These are phyloP conservation scores for Peniophora sp. DNA, from an alignment of 1,284 basidiomycete species.

Conservation along the genomic window DNA sequence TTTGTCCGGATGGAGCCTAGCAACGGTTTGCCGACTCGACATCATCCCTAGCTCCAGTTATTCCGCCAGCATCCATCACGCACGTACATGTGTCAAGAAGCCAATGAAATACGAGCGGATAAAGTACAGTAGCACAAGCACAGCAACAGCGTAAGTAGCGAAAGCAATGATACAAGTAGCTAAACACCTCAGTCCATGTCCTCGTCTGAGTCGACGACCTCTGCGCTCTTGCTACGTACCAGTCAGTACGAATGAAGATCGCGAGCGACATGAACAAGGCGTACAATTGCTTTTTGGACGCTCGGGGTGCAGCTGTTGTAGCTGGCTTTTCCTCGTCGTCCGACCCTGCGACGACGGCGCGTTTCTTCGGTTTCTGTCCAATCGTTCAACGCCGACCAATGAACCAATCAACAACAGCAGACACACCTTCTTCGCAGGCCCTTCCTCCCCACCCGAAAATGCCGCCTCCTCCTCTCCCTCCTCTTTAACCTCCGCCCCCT, in stretches of 20 bases:
- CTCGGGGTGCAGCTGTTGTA: conserved; percentile 50
- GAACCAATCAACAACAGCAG: conserved; percentile 2
- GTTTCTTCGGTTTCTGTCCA: not conserved
- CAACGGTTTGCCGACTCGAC: too few relatives aligned
- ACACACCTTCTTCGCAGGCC: conserved; percentile 60
- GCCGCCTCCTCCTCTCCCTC: conserved; percentile 45
- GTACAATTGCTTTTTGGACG: conserved; percentile 71
- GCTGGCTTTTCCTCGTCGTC: conserved; percentile 17
- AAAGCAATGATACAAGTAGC: not conserved
- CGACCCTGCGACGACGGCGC: not conserved
- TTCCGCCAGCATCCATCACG: too few relatives aligned
- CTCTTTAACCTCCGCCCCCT: conserved; percentile 19
- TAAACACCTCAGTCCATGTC: conserved; percentile 40
- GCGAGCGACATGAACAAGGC: conserved; percentile 20
- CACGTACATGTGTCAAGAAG: too few relatives aligned
- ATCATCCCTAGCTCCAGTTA: too few relatives aligned
- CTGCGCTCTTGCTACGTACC: conserved; percentile 63
- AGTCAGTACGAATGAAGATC: not conserved
- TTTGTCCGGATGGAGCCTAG: too few relatives aligned
- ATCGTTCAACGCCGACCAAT: conserved; percentile 2
- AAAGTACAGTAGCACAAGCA: too few relatives aligned
- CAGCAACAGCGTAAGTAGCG: not conserved
- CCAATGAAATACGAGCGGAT: too few relatives aligned
- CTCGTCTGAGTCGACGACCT: conserved; percentile 70
- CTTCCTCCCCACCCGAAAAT: conserved; percentile 64